A percentile compares a stretch with the other conserved stretches of the same genome.
These are phyloP conservation scores for Acaromyces ingoldii DNA, from an alignment of 1,284 basidiomycete species.

Conservation along the genomic window DNA sequence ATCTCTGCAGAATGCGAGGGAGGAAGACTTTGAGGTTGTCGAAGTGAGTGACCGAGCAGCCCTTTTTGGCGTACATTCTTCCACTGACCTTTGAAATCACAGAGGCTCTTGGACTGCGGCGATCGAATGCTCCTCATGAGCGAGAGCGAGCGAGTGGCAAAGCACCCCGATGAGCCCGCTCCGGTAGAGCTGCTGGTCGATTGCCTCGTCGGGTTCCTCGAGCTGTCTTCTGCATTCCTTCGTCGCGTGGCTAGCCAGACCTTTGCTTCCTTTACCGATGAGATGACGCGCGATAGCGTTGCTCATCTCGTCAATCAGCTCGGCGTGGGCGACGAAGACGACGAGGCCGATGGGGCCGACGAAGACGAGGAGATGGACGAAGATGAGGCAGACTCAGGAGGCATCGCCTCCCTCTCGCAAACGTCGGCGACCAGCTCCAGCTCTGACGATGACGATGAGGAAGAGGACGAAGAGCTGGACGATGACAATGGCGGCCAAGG, in stretches of 20 bases:
- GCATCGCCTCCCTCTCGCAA: slow-evolving; percentile 11
- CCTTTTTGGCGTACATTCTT: no score
- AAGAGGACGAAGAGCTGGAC: slow-evolving; percentile 52
- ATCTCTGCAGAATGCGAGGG: no score
- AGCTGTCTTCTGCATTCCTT: slow-evolving; percentile 76
- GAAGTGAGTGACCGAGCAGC: no score
- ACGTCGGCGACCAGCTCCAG: slow-evolving; percentile 27
- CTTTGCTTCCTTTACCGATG: slow-evolving; percentile 69
- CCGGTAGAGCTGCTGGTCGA: slow-evolving; percentile 83
- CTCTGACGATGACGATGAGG: slow-evolving; percentile 58
- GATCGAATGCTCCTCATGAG: slow-evolving; percentile 17
- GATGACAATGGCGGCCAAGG: no score
- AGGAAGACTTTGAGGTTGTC: no score
- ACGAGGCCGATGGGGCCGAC: slow-evolving; percentile 14
- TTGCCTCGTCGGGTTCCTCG: slow-evolving; percentile 78
- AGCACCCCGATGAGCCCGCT: slow-evolving; percentile 54
- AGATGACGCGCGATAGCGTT: slow-evolving; percentile 69
- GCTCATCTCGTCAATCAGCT: slow-evolving; percentile 67
- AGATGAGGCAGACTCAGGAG: slow-evolving; percentile 53
- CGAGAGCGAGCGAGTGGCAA: slow-evolving; percentile 24
- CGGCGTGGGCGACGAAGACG: slow-evolving; percentile 11
- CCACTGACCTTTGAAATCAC: no score
- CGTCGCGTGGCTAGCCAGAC: slow-evolving; percentile 74
- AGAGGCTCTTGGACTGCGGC: not conserved
- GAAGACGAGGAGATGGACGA: slow-evolving; percentile 18